Evolutionary conservation across 805 yeast species (phyloP).

Genomic region (Ogataea ramenticola): DNA sequence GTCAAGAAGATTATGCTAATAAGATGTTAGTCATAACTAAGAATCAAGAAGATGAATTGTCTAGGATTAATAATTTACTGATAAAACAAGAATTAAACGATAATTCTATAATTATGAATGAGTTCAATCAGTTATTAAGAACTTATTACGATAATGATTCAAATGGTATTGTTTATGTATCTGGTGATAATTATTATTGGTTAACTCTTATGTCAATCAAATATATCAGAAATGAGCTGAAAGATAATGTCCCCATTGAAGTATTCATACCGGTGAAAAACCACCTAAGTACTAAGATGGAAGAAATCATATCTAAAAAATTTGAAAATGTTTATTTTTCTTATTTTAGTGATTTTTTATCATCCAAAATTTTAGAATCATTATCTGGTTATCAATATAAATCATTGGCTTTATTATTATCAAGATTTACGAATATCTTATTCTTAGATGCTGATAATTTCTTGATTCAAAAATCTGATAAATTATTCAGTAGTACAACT

Average conservation of each 20-base stretch:
- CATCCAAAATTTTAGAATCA: constrained; percentile 8
- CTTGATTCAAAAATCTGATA: constrained; percentile 31
- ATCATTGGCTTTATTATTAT: constrained; percentile 39
- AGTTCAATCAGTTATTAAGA: constrained; percentile 5
- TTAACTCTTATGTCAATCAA: constrained; percentile 24
- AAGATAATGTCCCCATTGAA: constrained; percentile 36
- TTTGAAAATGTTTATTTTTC: constrained; percentile 35
- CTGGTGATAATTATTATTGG: constrained; percentile 23
- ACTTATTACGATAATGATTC: constrained; percentile 6
- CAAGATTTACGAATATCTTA: constrained; percentile 37
- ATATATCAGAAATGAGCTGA: constrained; percentile 19
- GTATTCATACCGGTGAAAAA: constrained; percentile 35
- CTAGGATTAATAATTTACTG: constrained; percentile 13
- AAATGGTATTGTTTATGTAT: constrained; percentile 24
- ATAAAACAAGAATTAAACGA: constrained; percentile 10
- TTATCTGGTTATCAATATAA: constrained; percentile 32
- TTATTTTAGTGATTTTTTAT: constrained; percentile 28
- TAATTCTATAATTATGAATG: constrained; percentile 8
- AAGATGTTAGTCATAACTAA: constrained; percentile 13
- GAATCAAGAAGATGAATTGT: constrained; percentile 19
- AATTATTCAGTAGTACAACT: constrained; percentile 37
- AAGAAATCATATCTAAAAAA: constrained; percentile 32
- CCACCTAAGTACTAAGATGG: constrained; percentile 37
- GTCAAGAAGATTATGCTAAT: constrained; percentile 12
- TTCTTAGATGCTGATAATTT: constrained; percentile 45